Conservation (phyloP, 768 basidiomycete genomes). For the Suillus plorans region DNA sequence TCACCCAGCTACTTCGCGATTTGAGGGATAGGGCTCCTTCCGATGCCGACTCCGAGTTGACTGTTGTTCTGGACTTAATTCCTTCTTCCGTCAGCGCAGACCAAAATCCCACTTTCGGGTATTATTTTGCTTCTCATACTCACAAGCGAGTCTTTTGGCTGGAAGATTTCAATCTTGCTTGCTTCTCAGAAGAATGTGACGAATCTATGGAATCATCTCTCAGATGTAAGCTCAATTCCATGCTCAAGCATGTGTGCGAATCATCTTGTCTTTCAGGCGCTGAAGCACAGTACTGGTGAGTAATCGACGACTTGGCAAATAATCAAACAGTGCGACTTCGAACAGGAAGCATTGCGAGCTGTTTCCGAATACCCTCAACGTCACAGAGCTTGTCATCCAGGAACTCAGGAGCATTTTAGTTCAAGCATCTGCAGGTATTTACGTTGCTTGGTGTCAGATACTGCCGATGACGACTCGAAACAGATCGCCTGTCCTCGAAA, state of each 20-base stretch:
- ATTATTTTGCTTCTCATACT: constrained; percentile 29
- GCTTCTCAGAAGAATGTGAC: constrained; percentile 22
- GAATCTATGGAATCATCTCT: constrained; percentile 10
- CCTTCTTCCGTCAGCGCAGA: background rate
- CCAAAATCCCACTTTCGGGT: constrained; percentile 1
- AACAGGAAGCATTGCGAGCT: constrained; percentile 32
- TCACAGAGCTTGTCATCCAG: constrained; percentile 19
- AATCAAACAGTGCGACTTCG: background rate
- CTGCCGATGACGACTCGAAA: background rate
- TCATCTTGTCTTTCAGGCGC: constrained; percentile 18
- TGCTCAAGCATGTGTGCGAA: constrained; percentile 2
- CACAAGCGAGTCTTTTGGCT: constrained; percentile 32
- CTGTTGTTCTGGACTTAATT: constrained; percentile 18
- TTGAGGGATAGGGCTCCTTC: background rate
- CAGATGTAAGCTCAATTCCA: constrained; percentile 22
- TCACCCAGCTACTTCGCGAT: background rate
- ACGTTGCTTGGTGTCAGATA: background rate
- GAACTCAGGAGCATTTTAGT: constrained; percentile 23
- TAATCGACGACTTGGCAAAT: too few species aligned
- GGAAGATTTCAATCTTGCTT: constrained; percentile 21
- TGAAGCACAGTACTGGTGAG: constrained; percentile 31
- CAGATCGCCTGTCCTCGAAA: constrained; percentile 30
- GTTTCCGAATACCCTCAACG: constrained; percentile 24
- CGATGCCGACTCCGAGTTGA: constrained; percentile 12
- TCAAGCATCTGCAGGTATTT: constrained; percentile 30